Conservation (phyloP, 2,329 filamentous ascomycete genomes). For the Tolypocladium nubicola region DNA sequence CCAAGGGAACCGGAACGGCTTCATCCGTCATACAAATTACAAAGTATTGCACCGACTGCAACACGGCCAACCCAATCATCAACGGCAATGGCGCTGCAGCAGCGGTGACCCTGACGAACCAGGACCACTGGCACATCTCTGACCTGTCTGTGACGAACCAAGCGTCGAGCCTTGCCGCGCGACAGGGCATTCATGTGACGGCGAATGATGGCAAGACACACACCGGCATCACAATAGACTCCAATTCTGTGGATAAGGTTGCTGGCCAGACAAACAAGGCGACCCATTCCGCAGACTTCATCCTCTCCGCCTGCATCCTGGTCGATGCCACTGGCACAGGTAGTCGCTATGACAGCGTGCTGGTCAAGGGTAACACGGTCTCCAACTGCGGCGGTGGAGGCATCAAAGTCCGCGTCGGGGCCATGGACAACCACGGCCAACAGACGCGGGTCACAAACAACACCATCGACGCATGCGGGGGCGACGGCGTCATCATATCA, state of each 20-base stretch:
- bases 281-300: slow-evolving; percentile 7
- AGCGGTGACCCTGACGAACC: slow-evolving; percentile 11
- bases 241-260: slow-evolving; percentile 10
- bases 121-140: slow-evolving; percentile 12
- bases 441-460: slow-evolving; percentile 9
- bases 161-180: slow-evolving; percentile 4
- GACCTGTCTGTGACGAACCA: slow-evolving; percentile 8
- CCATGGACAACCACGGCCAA: slow-evolving; percentile 8
- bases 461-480: slow-evolving; percentile 10
- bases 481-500: slow-evolving; percentile 12
- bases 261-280: slow-evolving; percentile 13
- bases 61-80: slow-evolving; percentile 7
- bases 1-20: slow-evolving; percentile 10
- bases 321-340: background rate
- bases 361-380: slow-evolving; percentile 9
- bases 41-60: slow-evolving; percentile 6
- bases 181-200: slow-evolving; percentile 11
- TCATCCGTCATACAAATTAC: slow-evolving; percentile 8
- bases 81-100: slow-evolving; percentile 9
- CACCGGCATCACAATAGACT: slow-evolving; percentile 11
- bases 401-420: slow-evolving; percentile 14
- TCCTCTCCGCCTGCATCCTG: slow-evolving; percentile 9
- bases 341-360: slow-evolving; percentile 13
- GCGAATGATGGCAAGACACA: slow-evolving; percentile 11
- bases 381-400: slow-evolving; percentile 13